These are phyloP conservation scores for Xylaria telfairii DNA, from an alignment of 495 filamentous ascomycete genomes.

Conservation along the genomic window DNA sequence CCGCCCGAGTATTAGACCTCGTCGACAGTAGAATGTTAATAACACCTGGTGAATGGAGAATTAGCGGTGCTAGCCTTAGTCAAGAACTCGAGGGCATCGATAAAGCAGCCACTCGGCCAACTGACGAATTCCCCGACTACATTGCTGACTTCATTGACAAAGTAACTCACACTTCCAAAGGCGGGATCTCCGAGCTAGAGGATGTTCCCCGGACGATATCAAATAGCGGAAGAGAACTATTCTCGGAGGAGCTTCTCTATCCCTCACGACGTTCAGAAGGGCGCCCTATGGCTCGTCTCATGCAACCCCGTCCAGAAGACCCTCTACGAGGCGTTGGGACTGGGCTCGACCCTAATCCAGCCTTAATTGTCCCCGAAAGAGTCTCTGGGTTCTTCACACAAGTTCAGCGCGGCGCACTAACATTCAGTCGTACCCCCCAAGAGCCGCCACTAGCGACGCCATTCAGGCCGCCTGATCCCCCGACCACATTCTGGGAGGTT, in stretches of 20 bases:
- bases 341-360: background rate
- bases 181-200: constrained; percentile 17
- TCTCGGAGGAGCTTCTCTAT: constrained; percentile 28
- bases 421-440: background rate
- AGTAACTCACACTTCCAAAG: background rate
- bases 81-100: constrained; percentile 4
- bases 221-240: constrained; percentile 4
- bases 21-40: constrained; percentile 35
- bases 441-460: background rate
- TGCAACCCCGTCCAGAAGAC: background rate
- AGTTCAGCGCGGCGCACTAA: background rate
- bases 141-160: constrained; percentile 25
- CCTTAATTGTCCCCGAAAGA: background rate
- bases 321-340: constrained; percentile 5
- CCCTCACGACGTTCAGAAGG: constrained; percentile 28
- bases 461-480: constrained; percentile 3
- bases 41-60: constrained; percentile 6
- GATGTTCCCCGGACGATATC: constrained; percentile 24
- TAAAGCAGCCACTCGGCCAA: constrained; percentile 18
- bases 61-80: background rate
- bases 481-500: constrained; percentile 16
- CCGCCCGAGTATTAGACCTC: constrained; percentile 24
- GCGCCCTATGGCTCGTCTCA: constrained; percentile 23
- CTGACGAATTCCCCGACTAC: constrained; percentile 24
- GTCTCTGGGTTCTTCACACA: constrained; percentile 8